Evolutionary conservation across 257 asterid genomes (phyloP), one percentile per base, ranked within the genome.

Genomic region (Knoxia roxburghii): DNA sequence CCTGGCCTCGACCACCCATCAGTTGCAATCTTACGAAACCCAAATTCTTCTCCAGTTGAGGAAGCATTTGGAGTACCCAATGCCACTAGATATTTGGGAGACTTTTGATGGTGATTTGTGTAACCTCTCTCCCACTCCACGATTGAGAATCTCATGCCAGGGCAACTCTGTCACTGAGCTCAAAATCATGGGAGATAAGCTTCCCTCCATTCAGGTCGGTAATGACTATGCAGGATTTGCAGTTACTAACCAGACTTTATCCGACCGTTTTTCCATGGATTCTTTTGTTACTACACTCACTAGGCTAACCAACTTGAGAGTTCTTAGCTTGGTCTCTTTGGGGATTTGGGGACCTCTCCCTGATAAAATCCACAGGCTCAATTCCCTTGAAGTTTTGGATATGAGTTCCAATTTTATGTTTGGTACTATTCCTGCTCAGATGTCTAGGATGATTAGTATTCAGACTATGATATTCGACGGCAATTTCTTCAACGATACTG

Each of bases 261-360:
- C 99, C 29, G 77, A 59, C 52, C 69, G 79, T 76, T 93, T 93
- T 82, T 90, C 94, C 33, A 79, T 87, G 32, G 96, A 86, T 73
- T 90, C 99, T 59, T 90, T 93, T 78, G 81, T 93, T 65, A 88
- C 95, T 53, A 93, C 99, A 4, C 79, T 93, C 78, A 70, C 97
- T 29, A 85, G 99, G 84, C 43, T 93, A 68, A 63, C 82, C 62
- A 86, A 75, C 75, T 85, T 93, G 69, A 90, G 81, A 79, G 94
- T 86, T 40, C 76, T 93, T 62, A 80, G 86, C 75, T 80, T 93
- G 76, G 95, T 86, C 7, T 86, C 97, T 64, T 72, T 93, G 75
- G 96, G 99, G 74, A 86, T 93, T 62, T 93, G 97, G 96, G 99
- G 97, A 46, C 80, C 85, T 11, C 70, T 90, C 13, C 89, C 97